Evolutionary conservation across 768 basidiomycete genomes (phyloP).

Genomic region (Phaeolepiota aurea): DNA sequence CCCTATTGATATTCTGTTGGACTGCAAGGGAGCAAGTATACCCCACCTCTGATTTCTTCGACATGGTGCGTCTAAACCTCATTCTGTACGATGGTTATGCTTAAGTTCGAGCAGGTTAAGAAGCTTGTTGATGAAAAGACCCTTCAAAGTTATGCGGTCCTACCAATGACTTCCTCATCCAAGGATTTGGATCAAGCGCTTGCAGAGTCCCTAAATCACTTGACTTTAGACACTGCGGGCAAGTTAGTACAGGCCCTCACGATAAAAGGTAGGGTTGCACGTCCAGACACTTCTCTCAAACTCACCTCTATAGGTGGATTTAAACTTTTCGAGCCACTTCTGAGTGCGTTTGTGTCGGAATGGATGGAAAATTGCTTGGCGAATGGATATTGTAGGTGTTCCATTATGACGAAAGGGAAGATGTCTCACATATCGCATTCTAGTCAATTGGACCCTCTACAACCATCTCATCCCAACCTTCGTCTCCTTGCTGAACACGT

Average conservation of each 20-base stretch:
- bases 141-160: conserved; percentile 30
- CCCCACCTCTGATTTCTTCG: conserved; percentile 38
- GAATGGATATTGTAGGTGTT: conserved; percentile 40
- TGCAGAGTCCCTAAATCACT: conserved; percentile 23
- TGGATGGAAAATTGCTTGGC: conserved; percentile 35
- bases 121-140: conserved; percentile 35
- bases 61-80: conserved; percentile 40
- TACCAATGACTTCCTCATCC: conserved; percentile 41
- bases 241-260: conserved; percentile 39
- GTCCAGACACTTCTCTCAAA: neutral
- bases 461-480: conserved; percentile 32
- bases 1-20: conserved; percentile 58
- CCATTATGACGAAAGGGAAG: neutral
- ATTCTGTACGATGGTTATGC: neutral
- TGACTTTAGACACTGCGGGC: conserved; percentile 51
- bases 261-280: conserved; percentile 34
- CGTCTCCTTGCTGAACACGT: conserved; percentile 30
- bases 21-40: conserved; percentile 30
- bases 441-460: conserved; percentile 55
- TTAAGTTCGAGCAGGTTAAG: conserved; percentile 29
- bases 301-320: conserved; percentile 21
- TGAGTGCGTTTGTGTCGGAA: conserved; percentile 31
- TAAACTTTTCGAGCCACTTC: conserved; percentile 30
- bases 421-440: conserved; percentile 3
- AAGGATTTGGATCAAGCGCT: conserved; percentile 56